Conservation (phyloP, 768 basidiomycete species). For the Punctularia strigosozonata region DNA sequence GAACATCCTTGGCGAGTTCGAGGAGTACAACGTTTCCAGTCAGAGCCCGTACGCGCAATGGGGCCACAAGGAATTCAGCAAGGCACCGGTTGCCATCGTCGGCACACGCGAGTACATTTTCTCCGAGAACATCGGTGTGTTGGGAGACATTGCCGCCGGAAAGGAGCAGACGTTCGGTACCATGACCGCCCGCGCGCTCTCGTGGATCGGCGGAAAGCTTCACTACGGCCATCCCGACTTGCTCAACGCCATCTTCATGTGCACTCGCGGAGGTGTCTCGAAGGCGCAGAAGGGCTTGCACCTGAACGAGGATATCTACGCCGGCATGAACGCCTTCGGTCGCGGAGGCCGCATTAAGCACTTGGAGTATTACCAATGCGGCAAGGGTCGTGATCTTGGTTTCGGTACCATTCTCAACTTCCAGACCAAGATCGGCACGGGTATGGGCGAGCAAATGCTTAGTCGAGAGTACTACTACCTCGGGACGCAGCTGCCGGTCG, state of each 20-base stretch:
- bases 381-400: constrained; percentile 97
- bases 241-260: constrained; percentile 97
- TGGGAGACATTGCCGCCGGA: constrained; percentile 97
- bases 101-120: constrained; percentile 99
- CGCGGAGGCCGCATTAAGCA: constrained; percentile 99
- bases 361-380: constrained; percentile 98
- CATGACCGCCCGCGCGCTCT: constrained; percentile 86
- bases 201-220: constrained; percentile 97
- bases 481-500: constrained; percentile 94
- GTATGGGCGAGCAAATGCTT: constrained; percentile 99
- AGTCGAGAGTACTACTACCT: constrained; percentile 99
- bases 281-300: constrained; percentile 99
- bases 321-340: constrained; percentile 98
- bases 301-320: constrained; percentile 98
- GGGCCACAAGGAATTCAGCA: constrained; percentile 88
- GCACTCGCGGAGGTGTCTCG: constrained; percentile 94
- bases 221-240: constrained; percentile 99
- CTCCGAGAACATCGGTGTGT: constrained; percentile 98
- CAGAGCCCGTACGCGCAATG: constrained; percentile 95
- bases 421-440: constrained; percentile 99
- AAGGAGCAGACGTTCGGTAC: constrained; percentile 99
- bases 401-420: constrained; percentile 99
- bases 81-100: constrained; percentile 90
- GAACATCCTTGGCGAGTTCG: constrained; percentile 95
- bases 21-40: constrained; percentile 81